Base-by-base conservation (phyloP, 2,329 filamentous ascomycete genomes). In the Aspergillus thermomutatus region DNA sequence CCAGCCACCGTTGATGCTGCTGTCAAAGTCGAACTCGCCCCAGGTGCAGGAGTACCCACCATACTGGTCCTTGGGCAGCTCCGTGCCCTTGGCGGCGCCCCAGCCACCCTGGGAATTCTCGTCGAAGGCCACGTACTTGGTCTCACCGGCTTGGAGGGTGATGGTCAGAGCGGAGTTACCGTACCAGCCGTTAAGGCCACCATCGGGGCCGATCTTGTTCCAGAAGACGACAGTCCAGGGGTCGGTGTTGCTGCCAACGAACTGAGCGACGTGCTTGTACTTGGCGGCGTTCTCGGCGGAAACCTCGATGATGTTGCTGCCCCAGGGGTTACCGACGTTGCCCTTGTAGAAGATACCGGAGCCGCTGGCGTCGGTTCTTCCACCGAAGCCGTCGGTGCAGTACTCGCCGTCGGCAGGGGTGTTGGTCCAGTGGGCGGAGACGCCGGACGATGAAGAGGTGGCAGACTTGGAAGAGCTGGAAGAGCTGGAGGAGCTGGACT, bases 221-320 rank as follows among this genome's bases (percentile, higher is more conserved):
- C 73, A 77, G 70, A 76, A 70, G n/a, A 70, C 55, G 17, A 75
- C 62, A 47, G 62, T 70, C 69, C 69, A 75, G 59, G 64, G 55
- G n/a, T 74, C 67, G 14, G 49, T 55, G 59, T 71, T 58, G 46
- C 62, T 60, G 40, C 73, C 73, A 51, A 67, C 61, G 52, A 76
- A 63, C 27, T 69, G 62, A 43, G 70, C 53, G 49, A 76, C 72
- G 60, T 75, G 66, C 62, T 72, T 66, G 70, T 75, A 76, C 45
- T 65, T 45, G 62, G 56, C 63, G 53, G 72, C 71, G 21, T 66
- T 61, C 49, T 61, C 56, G 60, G 69, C 65, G 56, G 65, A 49
- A 56, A 78, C 68, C 55, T 72, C 59, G 58, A 72, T 70, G 56
- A 75, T 72, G 71, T 76, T 75, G 69, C 71, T 73, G 54, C 75